Percentiles rank a stretch among this genome's conserved stretches.
These are phyloP conservation scores for Boechera stricta DNA, from an alignment of 345 rosid species.

Conservation along the genomic window DNA sequence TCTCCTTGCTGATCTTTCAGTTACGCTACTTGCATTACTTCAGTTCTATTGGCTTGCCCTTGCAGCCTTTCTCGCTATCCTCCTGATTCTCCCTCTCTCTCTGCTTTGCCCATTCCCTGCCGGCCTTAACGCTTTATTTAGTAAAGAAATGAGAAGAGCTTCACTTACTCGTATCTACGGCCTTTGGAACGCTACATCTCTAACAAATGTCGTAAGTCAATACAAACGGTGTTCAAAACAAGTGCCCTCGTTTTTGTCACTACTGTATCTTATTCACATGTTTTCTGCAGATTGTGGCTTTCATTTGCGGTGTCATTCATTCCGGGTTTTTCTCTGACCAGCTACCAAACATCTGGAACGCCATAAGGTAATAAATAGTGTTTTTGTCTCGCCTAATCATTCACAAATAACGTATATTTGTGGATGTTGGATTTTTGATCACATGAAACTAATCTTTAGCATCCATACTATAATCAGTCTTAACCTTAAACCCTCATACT, in stretches of 20 bases:
- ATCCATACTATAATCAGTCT: neutral
- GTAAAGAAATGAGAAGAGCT: slow-evolving; percentile 92
- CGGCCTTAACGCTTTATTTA: slow-evolving; percentile 91
- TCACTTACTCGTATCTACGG: slow-evolving; percentile 87
- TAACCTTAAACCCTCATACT: neutral
- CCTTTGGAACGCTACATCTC: slow-evolving; percentile 89
- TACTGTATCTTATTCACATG: slow-evolving; percentile 23
- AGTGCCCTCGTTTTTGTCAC: neutral
- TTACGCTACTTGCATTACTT: slow-evolving; percentile 82
- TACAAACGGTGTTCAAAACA: slow-evolving; percentile 5
- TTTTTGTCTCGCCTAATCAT: neutral
- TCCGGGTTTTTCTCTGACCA: slow-evolving; percentile 56
- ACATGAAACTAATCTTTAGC: slow-evolving; percentile 1
- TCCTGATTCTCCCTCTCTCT: slow-evolving; percentile 90
- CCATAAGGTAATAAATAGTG: slow-evolving; percentile 56
- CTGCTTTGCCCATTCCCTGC: slow-evolving; percentile 94
- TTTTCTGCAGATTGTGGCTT: slow-evolving; percentile 79
- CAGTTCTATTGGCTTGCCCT: slow-evolving; percentile 95
- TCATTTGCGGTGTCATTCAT: slow-evolving; percentile 68
- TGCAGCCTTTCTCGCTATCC: slow-evolving; percentile 80
- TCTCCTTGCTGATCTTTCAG: slow-evolving; percentile 86
- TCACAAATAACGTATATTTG: neutral
- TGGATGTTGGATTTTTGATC: neutral
- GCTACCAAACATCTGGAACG: slow-evolving; percentile 57
- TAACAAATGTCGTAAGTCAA: slow-evolving; percentile 82